Evolutionary conservation across 1,284 basidiomycete genomes (phyloP), one percentile per base, ranked within the genome.

Genomic region (Trametes sp.): DNA sequence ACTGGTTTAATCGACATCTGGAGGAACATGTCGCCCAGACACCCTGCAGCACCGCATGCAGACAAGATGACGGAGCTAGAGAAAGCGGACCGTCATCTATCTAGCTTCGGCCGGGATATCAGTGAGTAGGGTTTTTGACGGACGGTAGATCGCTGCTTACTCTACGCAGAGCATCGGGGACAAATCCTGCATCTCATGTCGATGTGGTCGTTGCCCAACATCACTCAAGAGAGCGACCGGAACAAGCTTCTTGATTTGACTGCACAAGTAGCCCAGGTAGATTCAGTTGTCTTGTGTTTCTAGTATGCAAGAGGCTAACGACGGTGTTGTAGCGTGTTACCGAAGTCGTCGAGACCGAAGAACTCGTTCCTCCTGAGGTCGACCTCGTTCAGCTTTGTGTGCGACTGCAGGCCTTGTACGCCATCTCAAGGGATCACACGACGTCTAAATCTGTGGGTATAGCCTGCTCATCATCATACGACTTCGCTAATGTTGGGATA

Each of bases 121-220:
- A 62, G 65, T 67, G 50, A 33, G 57, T 59, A 10, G 16, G 6
- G 5, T n/a, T 10, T n/a, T 3, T 7, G 1, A 21, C 14, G 11
- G 23, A 16, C 0, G 5, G 21, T 7, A 14, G 1, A 26, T 28
- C 2, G 7, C 2, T 24, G 9, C 44, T 28, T n/a, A 28, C 69
- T 66, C 28, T 56, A 71, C 53, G 4, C 53, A 69, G 73, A 57
- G 23, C 69, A 80, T 36, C 78, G 80, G 24, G 68, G 69, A 26
- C 77, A 80, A 67, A 61, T 77, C 0, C 76, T 83, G 29, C 73
- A 81, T 52, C 68, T 81, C n/a, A 77, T 84, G 73, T 72, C 81
- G 19, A 38, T 84, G 52, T 74, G 74, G 56, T 74, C 72, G 1
- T 61, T 82, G 29, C 73, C 77, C 11, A 44, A 31, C 21, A 46